phyloP scores from a whole-genome alignment of 192 early-diverging fungal species.

The Podila horticola region DNA sequence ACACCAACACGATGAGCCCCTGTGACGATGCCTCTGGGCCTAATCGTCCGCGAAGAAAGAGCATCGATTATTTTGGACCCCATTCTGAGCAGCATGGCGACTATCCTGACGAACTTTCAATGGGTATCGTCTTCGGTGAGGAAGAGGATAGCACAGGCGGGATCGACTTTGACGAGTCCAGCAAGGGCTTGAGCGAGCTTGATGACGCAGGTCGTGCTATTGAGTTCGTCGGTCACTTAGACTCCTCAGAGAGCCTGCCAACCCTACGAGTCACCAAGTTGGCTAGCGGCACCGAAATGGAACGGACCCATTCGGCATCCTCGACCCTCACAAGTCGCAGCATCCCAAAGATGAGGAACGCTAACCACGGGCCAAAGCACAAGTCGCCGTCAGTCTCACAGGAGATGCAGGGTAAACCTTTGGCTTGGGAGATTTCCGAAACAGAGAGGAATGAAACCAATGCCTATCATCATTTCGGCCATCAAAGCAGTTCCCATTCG shows the following conservation, averaged over 20 bases:
- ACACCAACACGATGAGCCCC: conserved; percentile 22
- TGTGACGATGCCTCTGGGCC: conserved; percentile 2
- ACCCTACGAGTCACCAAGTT: not conserved
- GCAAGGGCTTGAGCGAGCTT: not conserved
- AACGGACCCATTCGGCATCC: conserved; percentile 26
- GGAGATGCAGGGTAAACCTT: conserved; percentile 16
- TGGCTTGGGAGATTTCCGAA: conserved; percentile 21
- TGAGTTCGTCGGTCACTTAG: not conserved
- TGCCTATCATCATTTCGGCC: not conserved
- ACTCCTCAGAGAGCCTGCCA: not conserved
- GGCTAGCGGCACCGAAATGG: conserved; percentile 24
- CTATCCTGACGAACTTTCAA: conserved; percentile 34
- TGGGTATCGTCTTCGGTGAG: conserved; percentile 46
- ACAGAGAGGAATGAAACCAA: not conserved
- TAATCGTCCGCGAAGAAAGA: conserved; percentile 7
- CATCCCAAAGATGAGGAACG: conserved; percentile 12
- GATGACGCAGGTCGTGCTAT: not conserved
- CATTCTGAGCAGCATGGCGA: conserved; percentile 24
- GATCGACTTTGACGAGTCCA: conserved; percentile 16
- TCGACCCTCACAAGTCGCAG: conserved; percentile 35
- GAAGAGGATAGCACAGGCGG: conserved; percentile 5
- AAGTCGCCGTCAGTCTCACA: conserved; percentile 28
- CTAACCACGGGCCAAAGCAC: conserved; percentile 18
- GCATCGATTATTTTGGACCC: conserved; percentile 37
- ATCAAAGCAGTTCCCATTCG: conserved; percentile 13